phyloP scores from a whole-genome alignment of 2,329 filamentous ascomycete genomes.

The Cladosporium sp. region DNA sequence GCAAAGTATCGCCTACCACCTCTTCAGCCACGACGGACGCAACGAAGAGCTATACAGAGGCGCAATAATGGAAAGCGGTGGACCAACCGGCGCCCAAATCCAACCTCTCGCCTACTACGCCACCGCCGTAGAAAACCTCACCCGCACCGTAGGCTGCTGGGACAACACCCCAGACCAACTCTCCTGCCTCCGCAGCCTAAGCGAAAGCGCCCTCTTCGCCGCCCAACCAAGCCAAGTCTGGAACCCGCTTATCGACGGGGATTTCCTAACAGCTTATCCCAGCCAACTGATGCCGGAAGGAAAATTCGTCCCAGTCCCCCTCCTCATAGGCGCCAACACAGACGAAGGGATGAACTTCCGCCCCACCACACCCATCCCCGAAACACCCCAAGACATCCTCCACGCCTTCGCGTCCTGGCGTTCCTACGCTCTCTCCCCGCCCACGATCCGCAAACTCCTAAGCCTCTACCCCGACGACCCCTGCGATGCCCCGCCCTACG shows the following conservation, averaged over 20 bases:
- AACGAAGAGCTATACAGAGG: constrained; percentile 20
- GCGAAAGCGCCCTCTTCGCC: constrained; percentile 32
- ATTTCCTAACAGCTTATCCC: constrained; percentile 46
- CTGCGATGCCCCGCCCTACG: constrained; percentile 42
- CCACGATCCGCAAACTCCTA: constrained; percentile 40
- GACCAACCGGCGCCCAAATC: constrained; percentile 12
- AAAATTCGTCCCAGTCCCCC: constrained; percentile 42
- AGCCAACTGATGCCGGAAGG: constrained; percentile 41
- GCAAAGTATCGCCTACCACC: constrained; percentile 8
- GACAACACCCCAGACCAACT: constrained; percentile 24
- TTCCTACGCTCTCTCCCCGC: constrained; percentile 43
- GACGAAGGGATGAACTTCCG: constrained; percentile 46
- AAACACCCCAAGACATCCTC: constrained; percentile 36
- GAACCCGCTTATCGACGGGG: constrained; percentile 42
- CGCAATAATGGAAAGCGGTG: constrained; percentile 39
- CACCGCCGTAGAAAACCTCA: background rate
- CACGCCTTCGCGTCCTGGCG: constrained; percentile 40
- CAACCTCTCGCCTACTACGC: constrained; percentile 1
- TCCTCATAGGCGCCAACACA: constrained; percentile 47
- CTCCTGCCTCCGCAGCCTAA: constrained; percentile 32
- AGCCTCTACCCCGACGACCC: constrained; percentile 48
- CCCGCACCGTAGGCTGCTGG: constrained; percentile 7
- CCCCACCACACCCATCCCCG: constrained; percentile 35
- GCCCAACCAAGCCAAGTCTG: constrained; percentile 33
- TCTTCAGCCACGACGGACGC: background rate